Base-by-base conservation (phyloP, 768 basidiomycete species). In the Agrocybe praecox region DNA sequence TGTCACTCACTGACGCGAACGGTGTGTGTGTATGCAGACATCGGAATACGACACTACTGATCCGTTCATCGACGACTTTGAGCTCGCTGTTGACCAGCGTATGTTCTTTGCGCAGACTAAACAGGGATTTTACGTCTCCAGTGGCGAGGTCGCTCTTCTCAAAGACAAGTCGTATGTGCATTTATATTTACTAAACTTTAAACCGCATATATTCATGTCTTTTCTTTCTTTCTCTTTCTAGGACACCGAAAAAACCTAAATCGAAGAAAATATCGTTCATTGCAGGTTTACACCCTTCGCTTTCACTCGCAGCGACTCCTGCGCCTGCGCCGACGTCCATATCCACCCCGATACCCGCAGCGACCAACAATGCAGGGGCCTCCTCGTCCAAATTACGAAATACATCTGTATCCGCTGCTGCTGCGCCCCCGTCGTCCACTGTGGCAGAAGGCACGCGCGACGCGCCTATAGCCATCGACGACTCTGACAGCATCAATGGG, bases 21-120 rank as follows among this genome's bases (percentile, higher is more conserved):
- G n/a, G n/a, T n/a, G n/a, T n/a, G 67, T 82, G 77, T 55, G n/a
- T 69, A 72, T 1, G 76, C 78, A 0, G 74, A 15, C 84, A 18
- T 92, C 90, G 67, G 92, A 94, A 65, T 99, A 99, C 78, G 96
- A 99, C 74, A 78, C 88, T 18, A 75, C 80, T 0, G 97, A 99
- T 74, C 90, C 93, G 0, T 98, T 98, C 76, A 97, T 99, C 67
- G 97, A 99, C 78, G 97, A 99, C 73, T 93, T 93, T 1, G 96
- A 98, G 67, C 78, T 96, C 54, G 88, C 85, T 22, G 75, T 96
- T 46, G 96, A 98, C 75, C 87, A 96, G 67, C 88, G 96, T 5
- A 94, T 90, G 2, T 93, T 83, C 74, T 91, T 95, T 64, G 93
- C 90, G 5, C 88, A 93, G 70, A 96, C 96, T 5, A 93, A 90